Conservation (phyloP, 139 green algal species). For the Prasinococcaceae sp. region DNA sequence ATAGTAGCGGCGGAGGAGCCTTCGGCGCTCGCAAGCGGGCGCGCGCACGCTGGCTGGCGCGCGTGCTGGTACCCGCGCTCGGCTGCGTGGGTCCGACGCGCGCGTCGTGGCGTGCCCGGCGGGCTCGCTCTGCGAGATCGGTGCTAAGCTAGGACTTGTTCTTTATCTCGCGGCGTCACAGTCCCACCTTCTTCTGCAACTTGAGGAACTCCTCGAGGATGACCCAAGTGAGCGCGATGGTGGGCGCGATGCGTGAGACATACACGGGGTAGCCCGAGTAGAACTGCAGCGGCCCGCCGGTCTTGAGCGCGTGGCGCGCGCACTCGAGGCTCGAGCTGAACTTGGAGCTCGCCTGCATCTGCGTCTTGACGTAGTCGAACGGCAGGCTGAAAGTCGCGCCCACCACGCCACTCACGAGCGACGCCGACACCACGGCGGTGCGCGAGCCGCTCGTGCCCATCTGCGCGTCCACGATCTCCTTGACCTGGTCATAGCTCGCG, state of each 20-base stretch:
- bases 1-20: no score
- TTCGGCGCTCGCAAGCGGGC: no score
- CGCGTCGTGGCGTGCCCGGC: no score
- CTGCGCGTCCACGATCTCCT: slow-evolving; percentile 64
- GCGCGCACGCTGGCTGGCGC: no score
- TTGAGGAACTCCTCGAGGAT: slow-evolving; percentile 64
- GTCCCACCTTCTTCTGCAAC: slow-evolving; percentile 52
- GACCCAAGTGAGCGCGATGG: slow-evolving; percentile 67
- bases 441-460: slow-evolving; percentile 16
- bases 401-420: slow-evolving; percentile 70
- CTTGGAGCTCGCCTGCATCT: slow-evolving; percentile 49
- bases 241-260: slow-evolving; percentile 76
- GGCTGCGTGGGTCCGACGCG: no score
- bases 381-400: slow-evolving; percentile 73
- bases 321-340: slow-evolving; percentile 62
- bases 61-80: no score
- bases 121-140: no score
- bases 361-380: slow-evolving; percentile 99
- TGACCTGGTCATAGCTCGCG: slow-evolving; percentile 93
- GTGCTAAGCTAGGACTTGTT: no score
- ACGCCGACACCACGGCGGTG: slow-evolving; percentile 9
- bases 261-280: slow-evolving; percentile 97
- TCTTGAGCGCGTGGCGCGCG: slow-evolving; percentile 50
- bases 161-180: no score
- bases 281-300: slow-evolving; percentile 78